Percentiles rank a stretch among this genome's conserved stretches.
Evolutionary conservation across 2,329 filamentous ascomycete species (phyloP).

Genomic region (Colletotrichum euphorbiae): DNA sequence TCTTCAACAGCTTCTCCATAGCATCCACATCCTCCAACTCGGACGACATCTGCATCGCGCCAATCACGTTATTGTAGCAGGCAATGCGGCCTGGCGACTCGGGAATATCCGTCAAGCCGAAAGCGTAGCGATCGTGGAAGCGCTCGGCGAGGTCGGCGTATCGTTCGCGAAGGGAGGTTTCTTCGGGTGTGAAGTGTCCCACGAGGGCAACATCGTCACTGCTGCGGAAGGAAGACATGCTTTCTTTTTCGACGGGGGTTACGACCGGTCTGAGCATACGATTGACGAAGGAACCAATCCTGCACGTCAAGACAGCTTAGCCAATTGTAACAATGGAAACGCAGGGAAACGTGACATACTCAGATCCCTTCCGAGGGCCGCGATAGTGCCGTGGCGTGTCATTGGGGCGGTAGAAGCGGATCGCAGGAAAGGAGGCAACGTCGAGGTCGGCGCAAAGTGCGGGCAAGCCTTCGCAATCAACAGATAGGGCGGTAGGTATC

Average conservation of each 20-base stretch:
- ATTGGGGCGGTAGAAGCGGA: conserved; percentile 55
- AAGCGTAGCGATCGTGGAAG: conserved; percentile 56
- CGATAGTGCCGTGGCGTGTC: conserved; percentile 54
- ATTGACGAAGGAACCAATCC: conserved; percentile 47
- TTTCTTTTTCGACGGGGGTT: conserved; percentile 45
- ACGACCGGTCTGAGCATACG: conserved; percentile 46
- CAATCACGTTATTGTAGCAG: conserved; percentile 57
- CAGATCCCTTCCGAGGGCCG: conserved; percentile 53
- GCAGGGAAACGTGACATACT: conserved; percentile 46
- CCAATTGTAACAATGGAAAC: neutral
- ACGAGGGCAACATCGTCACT: conserved; percentile 57
- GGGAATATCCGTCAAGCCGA: conserved; percentile 47
- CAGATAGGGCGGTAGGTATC: conserved; percentile 46
- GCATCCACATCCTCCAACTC: conserved; percentile 49
- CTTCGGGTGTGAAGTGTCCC: conserved; percentile 48
- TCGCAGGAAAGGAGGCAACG: conserved; percentile 59
- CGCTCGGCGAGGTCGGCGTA: conserved; percentile 50
- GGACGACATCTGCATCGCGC: conserved; percentile 47
- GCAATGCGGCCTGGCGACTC: conserved; percentile 43
- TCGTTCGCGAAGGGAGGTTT: conserved; percentile 45
- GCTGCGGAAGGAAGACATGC: conserved; percentile 49
- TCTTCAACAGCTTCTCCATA: conserved; percentile 52
- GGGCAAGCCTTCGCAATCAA: conserved; percentile 54
- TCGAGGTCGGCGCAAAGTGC: conserved; percentile 55
- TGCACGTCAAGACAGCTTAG: conserved; percentile 37